phyloP scores from a whole-genome alignment of 208 protist genomes.

The Angomonas deanei region DNA sequence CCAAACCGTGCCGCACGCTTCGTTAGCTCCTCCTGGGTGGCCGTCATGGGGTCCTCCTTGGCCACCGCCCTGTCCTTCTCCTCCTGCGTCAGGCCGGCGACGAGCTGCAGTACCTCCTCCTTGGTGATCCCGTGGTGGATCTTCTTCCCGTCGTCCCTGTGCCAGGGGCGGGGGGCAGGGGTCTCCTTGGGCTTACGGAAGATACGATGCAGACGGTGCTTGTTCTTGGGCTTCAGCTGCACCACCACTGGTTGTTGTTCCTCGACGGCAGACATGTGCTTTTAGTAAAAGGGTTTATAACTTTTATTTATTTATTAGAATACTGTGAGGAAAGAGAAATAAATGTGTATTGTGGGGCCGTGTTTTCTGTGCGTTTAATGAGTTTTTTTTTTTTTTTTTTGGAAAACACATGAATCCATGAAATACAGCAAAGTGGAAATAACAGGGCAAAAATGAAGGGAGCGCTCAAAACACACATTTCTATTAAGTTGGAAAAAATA shows the following conservation, averaged over 20 bases:
- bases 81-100: slow-evolving; percentile 42
- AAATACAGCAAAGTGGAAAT: too few relatives aligned
- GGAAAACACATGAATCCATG: too few relatives aligned
- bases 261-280: slow-evolving; percentile 3
- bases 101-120: slow-evolving; percentile 27
- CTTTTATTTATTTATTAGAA: too few relatives aligned
- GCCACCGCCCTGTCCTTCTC: slow-evolving; percentile 48
- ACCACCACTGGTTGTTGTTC: slow-evolving; percentile 1
- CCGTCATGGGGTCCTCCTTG: slow-evolving; percentile 47
- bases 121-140: slow-evolving; percentile 29
- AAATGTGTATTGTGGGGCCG: too few relatives aligned
- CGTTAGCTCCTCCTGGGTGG: slow-evolving; percentile 54
- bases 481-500: slow-evolving; percentile 1
- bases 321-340: too few relatives aligned
- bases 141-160: slow-evolving; percentile 9
- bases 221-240: slow-evolving; percentile 64
- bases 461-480: neutral
- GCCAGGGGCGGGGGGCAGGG: slow-evolving; percentile 55
- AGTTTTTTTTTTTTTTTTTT: too few relatives aligned
- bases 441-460: neutral
- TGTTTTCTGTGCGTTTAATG: too few relatives aligned
- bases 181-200: slow-evolving; percentile 73
- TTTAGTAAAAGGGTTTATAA: too few relatives aligned
- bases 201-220: slow-evolving; percentile 77
- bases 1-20: slow-evolving; percentile 75